These are phyloP conservation scores for Naematelia aurantialba DNA, from an alignment of 768 basidiomycete genomes.

Conservation along the genomic window DNA sequence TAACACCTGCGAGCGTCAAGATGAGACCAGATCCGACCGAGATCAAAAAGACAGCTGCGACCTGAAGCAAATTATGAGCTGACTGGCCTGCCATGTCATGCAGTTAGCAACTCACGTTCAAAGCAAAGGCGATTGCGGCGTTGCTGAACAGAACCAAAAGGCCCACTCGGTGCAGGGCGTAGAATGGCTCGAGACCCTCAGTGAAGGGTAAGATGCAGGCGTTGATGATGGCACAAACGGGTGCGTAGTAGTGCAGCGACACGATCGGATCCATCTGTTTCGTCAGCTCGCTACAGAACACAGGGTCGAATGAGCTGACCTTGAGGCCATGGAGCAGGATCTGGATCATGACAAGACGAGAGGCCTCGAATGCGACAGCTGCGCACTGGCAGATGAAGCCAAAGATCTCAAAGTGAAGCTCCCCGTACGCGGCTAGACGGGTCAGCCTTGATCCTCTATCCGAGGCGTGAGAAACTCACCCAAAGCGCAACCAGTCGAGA, in stretches of 20 bases:
- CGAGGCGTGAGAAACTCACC: constrained; percentile 20
- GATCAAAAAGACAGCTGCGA: constrained; percentile 93
- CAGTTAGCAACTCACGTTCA: constrained; percentile 58
- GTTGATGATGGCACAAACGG: constrained; percentile 85
- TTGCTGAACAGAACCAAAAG: constrained; percentile 74
- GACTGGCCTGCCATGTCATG: not conserved
- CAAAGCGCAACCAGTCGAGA: constrained; percentile 68
- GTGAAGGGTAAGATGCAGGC: constrained; percentile 81
- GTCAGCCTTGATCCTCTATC: not conserved
- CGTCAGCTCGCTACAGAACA: constrained; percentile 1
- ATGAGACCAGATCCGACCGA: constrained; percentile 73
- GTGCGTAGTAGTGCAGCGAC: constrained; percentile 66
- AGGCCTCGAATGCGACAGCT: constrained; percentile 52
- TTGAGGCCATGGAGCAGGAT: constrained; percentile 89
- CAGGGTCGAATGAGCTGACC: constrained; percentile 12
- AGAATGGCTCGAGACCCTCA: constrained; percentile 86
- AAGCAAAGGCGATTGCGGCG: constrained; percentile 77
- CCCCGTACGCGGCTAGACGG: constrained; percentile 75
- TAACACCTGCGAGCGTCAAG: constrained; percentile 88
- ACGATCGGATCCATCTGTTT: constrained; percentile 86
- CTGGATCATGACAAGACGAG: constrained; percentile 92
- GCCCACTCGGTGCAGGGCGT: constrained; percentile 63
- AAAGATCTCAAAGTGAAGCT: constrained; percentile 74
- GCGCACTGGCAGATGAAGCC: constrained; percentile 85
- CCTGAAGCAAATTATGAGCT: constrained; percentile 19